Percentiles rank a stretch among this genome's conserved stretches.
phyloP scores from a whole-genome alignment of 2,329 filamentous ascomycete genomes.

The Aureobasidium pullulans region DNA sequence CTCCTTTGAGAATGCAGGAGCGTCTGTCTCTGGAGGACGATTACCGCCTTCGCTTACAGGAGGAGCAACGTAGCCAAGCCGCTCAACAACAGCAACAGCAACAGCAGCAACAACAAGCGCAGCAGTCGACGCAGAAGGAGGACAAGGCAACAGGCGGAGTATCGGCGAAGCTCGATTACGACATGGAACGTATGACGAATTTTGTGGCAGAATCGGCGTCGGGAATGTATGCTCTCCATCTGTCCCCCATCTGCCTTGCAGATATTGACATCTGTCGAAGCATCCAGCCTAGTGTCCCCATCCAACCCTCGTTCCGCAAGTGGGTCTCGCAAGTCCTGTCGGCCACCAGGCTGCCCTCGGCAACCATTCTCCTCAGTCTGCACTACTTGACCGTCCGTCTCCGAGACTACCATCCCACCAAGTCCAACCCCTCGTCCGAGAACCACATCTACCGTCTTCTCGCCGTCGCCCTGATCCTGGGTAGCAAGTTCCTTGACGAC shows the following conservation, averaged over 20 bases:
- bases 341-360: slow-evolving; percentile 81
- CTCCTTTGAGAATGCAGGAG: slow-evolving; percentile 39
- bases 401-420: slow-evolving; percentile 28
- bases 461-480: slow-evolving; percentile 75
- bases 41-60: slow-evolving; percentile 31
- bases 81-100: slow-evolving; percentile 28
- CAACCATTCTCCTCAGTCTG: slow-evolving; percentile 83
- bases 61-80: slow-evolving; percentile 29
- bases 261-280: slow-evolving; percentile 58
- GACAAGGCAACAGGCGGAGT: slow-evolving; percentile 74
- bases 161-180: slow-evolving; percentile 89
- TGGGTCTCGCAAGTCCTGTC: slow-evolving; percentile 87
- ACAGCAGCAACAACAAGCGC: slow-evolving; percentile 32
- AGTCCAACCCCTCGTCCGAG: slow-evolving; percentile 37
- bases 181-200: slow-evolving; percentile 92
- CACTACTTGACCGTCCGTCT: slow-evolving; percentile 82
- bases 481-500: slow-evolving; percentile 93
- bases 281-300: slow-evolving; percentile 56
- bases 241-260: slow-evolving; percentile 49
- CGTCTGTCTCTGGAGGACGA: slow-evolving; percentile 31
- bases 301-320: slow-evolving; percentile 66
- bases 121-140: slow-evolving; percentile 43
- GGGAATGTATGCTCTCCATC: slow-evolving; percentile 57
- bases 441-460: slow-evolving; percentile 81
- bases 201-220: slow-evolving; percentile 88